Base-by-base conservation (phyloP, 352 stramenopile species). In the Phytophthora pseudosyringae region DNA sequence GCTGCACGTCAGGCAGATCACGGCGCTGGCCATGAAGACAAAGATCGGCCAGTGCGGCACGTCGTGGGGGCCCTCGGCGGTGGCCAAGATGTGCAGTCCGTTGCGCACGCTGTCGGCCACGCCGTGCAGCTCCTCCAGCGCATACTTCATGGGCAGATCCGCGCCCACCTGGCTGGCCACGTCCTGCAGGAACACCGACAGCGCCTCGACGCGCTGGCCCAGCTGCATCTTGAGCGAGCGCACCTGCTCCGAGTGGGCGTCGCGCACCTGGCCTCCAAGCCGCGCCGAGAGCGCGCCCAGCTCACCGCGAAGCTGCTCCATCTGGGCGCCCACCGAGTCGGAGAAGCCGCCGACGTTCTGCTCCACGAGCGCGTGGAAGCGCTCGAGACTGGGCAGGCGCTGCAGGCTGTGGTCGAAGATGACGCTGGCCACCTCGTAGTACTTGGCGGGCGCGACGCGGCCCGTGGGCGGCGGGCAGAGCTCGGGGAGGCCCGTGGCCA, bases 371-470 rank as follows among this genome's bases (percentile, higher is more conserved):
- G 76, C 63, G 63, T 95, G 86, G 59, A 95, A 87, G 45, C 83
- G 84, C 59, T 91, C 81, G 21, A 95, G 70, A 69, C 85, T 93
- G 46, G 87, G 87, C 49, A 95, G 87, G 44, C 90, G 87, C 62
- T 92, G 85, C 59, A 95, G 68, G 50, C 83, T 94, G 83, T 93
- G 83, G 62, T 91, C 85, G 50, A 95, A 88, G 59, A 93, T 86
- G 33, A 84, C 78, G 59, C 81, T 89, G 41, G 87, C 85, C 32
- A 95, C 78, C 44, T 94, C 81, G 63, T 89, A 91, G 76, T 93
- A 89, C 44, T 78, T 85, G 53, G 54, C 57, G 11, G 66, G 65
- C 6, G 61, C 47, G 9, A 66, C 60, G 21, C 48, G 53, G 3
- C 57, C 61, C 16, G 51, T 67, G 32, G 67, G 71, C n/a, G 62